phyloP scores from a whole-genome alignment of 805 yeast species.

The Kodamaea kakaduensis region DNA sequence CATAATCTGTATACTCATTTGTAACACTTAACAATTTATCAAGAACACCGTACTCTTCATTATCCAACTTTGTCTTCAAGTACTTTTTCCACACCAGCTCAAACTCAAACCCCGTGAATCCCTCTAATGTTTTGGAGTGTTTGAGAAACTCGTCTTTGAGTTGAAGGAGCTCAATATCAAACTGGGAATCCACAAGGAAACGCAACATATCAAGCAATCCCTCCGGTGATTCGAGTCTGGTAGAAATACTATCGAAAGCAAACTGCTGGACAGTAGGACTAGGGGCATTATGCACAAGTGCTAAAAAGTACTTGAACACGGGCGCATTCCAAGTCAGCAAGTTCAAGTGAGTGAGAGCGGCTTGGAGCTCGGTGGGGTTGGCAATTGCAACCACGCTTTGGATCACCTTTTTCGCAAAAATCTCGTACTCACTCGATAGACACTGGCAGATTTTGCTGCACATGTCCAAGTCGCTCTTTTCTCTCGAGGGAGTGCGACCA shows the following conservation, averaged over 20 bases:
- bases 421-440: constrained; percentile 19
- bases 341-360: constrained; percentile 17
- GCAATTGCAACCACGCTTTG: constrained; percentile 29
- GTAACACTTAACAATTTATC: constrained; percentile 20
- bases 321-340: constrained; percentile 28
- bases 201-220: constrained; percentile 18
- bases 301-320: constrained; percentile 29
- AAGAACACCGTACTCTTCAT: constrained; percentile 12
- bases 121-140: constrained; percentile 12
- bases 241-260: constrained; percentile 19
- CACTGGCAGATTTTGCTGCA: constrained; percentile 20
- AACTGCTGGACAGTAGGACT: constrained; percentile 23
- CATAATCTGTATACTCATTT: constrained; percentile 11
- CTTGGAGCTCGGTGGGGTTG: constrained; percentile 24
- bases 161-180: constrained; percentile 23
- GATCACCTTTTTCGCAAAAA: constrained; percentile 30
- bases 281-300: constrained; percentile 35
- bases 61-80: constrained; percentile 12
- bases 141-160: constrained; percentile 17
- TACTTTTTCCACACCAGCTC: constrained; percentile 18
- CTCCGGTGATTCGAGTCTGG: constrained; percentile 15
- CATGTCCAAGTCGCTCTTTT: constrained; percentile 18
- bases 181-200: constrained; percentile 23
- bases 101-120: constrained; percentile 14
- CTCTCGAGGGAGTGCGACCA: constrained; percentile 14